These are phyloP conservation scores for Mariannaea sp. DNA, from an alignment of 2,329 filamentous ascomycete species.

Conservation along the genomic window DNA sequence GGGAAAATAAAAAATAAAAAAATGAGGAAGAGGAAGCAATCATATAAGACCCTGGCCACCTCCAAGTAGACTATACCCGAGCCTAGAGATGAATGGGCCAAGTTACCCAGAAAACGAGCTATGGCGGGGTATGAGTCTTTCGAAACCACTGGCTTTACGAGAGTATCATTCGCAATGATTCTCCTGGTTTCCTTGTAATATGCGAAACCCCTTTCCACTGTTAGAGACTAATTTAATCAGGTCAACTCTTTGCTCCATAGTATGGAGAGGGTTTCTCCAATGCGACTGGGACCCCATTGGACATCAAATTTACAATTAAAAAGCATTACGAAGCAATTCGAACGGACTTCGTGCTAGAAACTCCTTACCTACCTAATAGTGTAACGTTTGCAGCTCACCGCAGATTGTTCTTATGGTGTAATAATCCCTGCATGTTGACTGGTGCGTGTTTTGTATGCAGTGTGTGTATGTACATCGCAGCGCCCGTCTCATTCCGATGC, in stretches of 20 bases:
- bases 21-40: not conserved
- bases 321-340: no score
- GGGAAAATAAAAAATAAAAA: no score
- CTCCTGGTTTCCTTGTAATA: not conserved
- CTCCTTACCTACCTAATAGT: no score
- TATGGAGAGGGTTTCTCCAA: not conserved
- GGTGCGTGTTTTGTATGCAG: no score
- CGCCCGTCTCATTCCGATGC: constrained; percentile 12
- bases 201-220: constrained; percentile 14
- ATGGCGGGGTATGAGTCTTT: no score
- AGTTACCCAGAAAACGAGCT: no score
- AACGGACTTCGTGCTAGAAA: constrained; percentile 4
- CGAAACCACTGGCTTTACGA: no score
- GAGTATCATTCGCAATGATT: no score
- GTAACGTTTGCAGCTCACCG: not conserved
- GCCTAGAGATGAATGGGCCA: no score
- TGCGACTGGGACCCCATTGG: constrained; percentile 5
- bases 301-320: no score
- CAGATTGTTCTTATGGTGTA: no score
- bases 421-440: no score
- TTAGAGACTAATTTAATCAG: constrained; percentile 1
- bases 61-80: not conserved
- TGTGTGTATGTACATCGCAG: not conserved
- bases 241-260: not conserved
- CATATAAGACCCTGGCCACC: not conserved